Evolutionary conservation across 257 asterid genomes (phyloP).

Genomic region (Solanum sitiens): DNA sequence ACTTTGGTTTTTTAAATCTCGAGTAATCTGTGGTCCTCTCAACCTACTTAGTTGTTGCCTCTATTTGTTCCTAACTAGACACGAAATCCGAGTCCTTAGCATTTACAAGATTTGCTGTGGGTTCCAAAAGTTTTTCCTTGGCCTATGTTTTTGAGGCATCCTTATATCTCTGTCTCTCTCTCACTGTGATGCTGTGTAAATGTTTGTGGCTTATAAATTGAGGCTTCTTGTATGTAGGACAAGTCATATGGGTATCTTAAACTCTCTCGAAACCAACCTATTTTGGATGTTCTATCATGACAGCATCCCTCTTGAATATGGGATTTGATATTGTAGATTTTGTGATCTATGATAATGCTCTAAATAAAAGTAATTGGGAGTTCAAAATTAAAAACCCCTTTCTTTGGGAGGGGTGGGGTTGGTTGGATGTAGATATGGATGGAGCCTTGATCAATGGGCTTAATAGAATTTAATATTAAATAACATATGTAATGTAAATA

Average conservation of each 20-base stretch:
- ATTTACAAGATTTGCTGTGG: background rate
- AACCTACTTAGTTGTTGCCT: background rate
- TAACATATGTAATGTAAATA: no score
- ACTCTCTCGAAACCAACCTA: background rate
- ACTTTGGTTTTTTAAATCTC: no score
- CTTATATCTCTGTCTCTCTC: no score
- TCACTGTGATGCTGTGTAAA: background rate
- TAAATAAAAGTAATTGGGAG: background rate
- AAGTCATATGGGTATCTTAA: background rate
- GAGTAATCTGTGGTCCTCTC: no score
- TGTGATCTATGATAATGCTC: background rate
- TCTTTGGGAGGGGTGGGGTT: no score
- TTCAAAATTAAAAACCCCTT: background rate
- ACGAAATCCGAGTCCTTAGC: background rate
- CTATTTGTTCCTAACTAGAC: background rate
- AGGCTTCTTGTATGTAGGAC: background rate
- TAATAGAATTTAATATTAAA: no score
- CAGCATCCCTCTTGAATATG: background rate
- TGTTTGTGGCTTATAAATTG: background rate
- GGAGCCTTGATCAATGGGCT: no score
- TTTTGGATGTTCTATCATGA: background rate
- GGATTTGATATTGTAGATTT: background rate
- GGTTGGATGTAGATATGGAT: no score
- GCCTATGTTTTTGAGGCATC: no score
- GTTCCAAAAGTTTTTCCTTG: background rate